These are phyloP conservation scores for Solanum infundibuliforme DNA, from an alignment of 257 asterid species.

Conservation along the genomic window DNA sequence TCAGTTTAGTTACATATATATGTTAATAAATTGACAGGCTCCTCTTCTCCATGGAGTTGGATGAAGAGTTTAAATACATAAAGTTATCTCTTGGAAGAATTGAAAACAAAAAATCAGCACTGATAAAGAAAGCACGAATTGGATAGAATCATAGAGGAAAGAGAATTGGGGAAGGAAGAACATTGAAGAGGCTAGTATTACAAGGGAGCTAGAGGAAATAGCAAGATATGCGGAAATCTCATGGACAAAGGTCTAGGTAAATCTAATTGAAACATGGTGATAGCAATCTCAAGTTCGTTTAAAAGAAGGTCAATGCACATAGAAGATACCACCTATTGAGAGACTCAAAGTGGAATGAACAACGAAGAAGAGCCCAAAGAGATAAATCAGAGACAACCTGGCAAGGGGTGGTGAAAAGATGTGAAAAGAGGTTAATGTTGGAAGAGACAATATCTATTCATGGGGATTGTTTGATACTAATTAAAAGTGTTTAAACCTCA, in stretches of 20 bases:
- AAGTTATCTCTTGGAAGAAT: neutral
- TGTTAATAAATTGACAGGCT: neutral
- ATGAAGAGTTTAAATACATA: neutral
- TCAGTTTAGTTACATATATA: neutral
- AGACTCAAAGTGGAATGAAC: neutral
- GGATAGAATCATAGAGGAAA: neutral
- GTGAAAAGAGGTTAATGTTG: neutral
- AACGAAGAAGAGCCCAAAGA: neutral
- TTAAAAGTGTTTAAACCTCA: neutral
- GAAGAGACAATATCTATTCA: neutral
- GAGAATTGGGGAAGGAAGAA: neutral
- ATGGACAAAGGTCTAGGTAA: neutral
- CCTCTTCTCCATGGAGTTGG: neutral
- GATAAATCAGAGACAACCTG: neutral
- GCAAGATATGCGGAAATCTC: neutral
- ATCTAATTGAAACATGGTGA: neutral
- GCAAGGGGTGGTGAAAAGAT: neutral
- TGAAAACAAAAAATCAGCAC: neutral
- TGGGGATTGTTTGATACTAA: neutral
- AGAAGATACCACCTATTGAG: neutral
- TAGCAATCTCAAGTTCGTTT: neutral
- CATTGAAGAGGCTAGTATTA: neutral
- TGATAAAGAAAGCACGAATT: neutral
- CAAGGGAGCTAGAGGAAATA: neutral
- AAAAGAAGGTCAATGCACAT: neutral